Evolutionary conservation across 2,329 filamentous ascomycete genomes (phyloP).

Genomic region (Colletotrichum plurivorum): DNA sequence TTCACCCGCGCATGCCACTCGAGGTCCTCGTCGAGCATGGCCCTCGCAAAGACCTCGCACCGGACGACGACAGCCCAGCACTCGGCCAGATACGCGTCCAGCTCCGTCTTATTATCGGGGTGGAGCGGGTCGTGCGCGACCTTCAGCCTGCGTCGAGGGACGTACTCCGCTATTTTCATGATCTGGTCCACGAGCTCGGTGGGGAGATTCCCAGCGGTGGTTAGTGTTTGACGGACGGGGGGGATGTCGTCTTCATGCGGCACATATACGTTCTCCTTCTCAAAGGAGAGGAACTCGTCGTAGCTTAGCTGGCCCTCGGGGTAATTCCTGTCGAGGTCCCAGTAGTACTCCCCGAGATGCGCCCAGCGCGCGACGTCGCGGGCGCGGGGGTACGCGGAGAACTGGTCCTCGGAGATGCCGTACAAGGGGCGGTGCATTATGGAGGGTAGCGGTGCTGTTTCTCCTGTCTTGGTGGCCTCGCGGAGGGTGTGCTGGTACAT

Average conservation of each 20-base stretch:
- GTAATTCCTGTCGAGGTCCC: not conserved
- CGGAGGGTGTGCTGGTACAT: slow-evolving; percentile 41
- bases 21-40: not conserved
- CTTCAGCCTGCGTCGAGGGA: slow-evolving; percentile 26
- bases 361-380: not conserved
- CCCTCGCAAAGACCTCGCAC: slow-evolving; percentile 40
- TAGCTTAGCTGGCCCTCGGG: slow-evolving; percentile 33
- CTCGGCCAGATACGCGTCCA: slow-evolving; percentile 46
- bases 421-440: slow-evolving; percentile 43
- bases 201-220: slow-evolving; percentile 32
- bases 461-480: slow-evolving; percentile 11
- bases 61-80: slow-evolving; percentile 47
- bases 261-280: not conserved
- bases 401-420: slow-evolving; percentile 39
- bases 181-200: slow-evolving; percentile 39
- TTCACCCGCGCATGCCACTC: not conserved
- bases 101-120: slow-evolving; percentile 41
- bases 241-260: slow-evolving; percentile 25
- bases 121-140: slow-evolving; percentile 42
- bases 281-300: slow-evolving; percentile 29
- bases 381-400: not conserved
- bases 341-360: not conserved
- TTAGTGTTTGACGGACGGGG: not conserved
- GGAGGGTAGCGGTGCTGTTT: slow-evolving; percentile 24
- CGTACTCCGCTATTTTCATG: slow-evolving; percentile 37